Conservation (phyloP, 495 filamentous ascomycete genomes). For the Penicillium nucicola region DNA sequence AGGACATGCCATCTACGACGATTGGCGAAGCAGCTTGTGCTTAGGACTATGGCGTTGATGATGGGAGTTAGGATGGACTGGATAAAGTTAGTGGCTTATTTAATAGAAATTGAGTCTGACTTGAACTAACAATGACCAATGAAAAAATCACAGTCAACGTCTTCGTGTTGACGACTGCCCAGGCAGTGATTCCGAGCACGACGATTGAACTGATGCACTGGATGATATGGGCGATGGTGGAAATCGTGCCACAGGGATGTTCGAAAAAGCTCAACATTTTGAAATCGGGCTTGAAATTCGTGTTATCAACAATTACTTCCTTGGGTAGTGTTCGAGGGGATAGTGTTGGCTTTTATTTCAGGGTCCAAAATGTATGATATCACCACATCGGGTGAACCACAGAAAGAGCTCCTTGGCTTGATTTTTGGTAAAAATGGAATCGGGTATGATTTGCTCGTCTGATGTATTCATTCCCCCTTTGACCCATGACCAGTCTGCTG, state of each 20-base stretch:
- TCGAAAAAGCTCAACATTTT: background rate
- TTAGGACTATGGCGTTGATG: background rate
- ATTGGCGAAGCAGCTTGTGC: slow-evolving; percentile 10
- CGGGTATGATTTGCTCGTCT: no score
- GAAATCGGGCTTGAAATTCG: no score
- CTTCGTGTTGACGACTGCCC: slow-evolving; percentile 15
- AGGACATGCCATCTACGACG: slow-evolving; percentile 10
- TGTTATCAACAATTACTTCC: background rate
- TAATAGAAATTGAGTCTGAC: background rate
- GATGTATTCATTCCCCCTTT: no score
- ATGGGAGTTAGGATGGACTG: slow-evolving; percentile 11
- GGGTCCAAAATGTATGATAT: background rate
- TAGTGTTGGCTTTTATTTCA: background rate
- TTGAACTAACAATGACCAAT: slow-evolving; percentile 14
- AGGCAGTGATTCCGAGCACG: slow-evolving; percentile 21
- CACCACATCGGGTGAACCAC: slow-evolving; percentile 2
- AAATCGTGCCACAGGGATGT: background rate
- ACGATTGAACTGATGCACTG: slow-evolving; percentile 15
- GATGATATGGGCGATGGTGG: slow-evolving; percentile 9
- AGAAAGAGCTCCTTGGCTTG: background rate
- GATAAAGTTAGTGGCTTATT: background rate
- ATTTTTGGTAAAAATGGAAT: no score
- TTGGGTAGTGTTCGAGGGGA: background rate
- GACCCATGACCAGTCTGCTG: no score
- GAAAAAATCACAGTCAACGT: slow-evolving; percentile 20